Evolutionary conservation across 2,329 filamentous ascomycete species (phyloP).

Genomic region (Dothiorella sarmentorum): DNA sequence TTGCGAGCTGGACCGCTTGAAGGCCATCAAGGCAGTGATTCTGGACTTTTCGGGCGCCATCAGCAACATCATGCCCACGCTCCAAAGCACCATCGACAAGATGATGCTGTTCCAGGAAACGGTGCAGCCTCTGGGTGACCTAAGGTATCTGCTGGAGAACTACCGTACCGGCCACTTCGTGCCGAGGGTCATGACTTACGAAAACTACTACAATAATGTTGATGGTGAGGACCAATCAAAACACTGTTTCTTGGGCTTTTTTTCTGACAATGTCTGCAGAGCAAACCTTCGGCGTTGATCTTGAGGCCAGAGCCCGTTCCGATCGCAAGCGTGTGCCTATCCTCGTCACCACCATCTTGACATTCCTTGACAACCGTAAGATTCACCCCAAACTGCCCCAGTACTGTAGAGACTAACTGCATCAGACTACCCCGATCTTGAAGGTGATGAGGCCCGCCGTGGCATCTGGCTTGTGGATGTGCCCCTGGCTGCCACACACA

Average conservation of each 20-base stretch:
- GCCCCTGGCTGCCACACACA: slow-evolving; percentile 77
- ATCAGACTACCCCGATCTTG: slow-evolving; percentile 84
- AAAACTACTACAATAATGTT: slow-evolving; percentile 98
- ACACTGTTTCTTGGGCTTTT: no score
- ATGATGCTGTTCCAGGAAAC: slow-evolving; percentile 99
- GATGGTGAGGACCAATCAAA: slow-evolving; percentile 53
- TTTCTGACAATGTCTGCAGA: slow-evolving; percentile 47
- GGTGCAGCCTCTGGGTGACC: slow-evolving; percentile 85
- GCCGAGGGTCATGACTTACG: slow-evolving; percentile 87
- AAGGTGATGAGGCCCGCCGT: slow-evolving; percentile 89
- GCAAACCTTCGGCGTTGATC: slow-evolving; percentile 94
- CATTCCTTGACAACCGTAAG: slow-evolving; percentile 81
- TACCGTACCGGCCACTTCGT: slow-evolving; percentile 93
- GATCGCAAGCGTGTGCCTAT: slow-evolving; percentile 94
- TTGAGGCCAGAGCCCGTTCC: slow-evolving; percentile 89
- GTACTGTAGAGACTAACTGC: slow-evolving; percentile 15
- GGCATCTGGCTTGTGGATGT: slow-evolving; percentile 95
- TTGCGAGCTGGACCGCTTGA: slow-evolving; percentile 91
- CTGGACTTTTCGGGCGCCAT: slow-evolving; percentile 96
- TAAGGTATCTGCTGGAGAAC: slow-evolving; percentile 92
- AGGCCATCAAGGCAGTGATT: slow-evolving; percentile 97
- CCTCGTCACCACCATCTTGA: slow-evolving; percentile 87
- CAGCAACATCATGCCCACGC: slow-evolving; percentile 93
- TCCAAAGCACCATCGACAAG: slow-evolving; percentile 94
- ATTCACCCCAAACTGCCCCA: slow-evolving; percentile 2